phyloP scores from a whole-genome alignment of 768 basidiomycete species.

The Tricholoma matsutake region DNA sequence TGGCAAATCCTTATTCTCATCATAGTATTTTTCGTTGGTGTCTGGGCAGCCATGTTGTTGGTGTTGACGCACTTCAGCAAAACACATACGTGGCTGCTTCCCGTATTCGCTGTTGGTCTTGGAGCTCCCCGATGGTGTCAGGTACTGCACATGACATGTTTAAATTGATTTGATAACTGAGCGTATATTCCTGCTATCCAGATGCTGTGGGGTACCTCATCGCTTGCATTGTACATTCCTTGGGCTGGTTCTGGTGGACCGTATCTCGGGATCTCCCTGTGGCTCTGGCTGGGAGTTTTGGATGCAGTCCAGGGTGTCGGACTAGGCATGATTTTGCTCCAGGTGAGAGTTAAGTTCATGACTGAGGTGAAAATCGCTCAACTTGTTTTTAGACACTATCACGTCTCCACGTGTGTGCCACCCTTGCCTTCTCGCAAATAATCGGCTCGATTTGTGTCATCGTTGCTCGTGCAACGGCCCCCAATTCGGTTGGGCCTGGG shows the following conservation, averaged over 20 bases:
- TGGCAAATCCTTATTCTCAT: slow-evolving; percentile 83
- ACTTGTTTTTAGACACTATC: slow-evolving; percentile 63
- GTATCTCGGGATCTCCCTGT: slow-evolving; percentile 85
- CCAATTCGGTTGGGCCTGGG: slow-evolving; percentile 84
- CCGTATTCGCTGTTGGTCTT: slow-evolving; percentile 92
- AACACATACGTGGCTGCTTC: slow-evolving; percentile 92
- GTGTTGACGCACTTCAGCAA: slow-evolving; percentile 86
- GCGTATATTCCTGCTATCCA: slow-evolving; percentile 17
- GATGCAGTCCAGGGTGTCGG: slow-evolving; percentile 95
- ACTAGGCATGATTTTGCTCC: slow-evolving; percentile 85
- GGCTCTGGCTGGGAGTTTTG: slow-evolving; percentile 94
- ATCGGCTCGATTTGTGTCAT: slow-evolving; percentile 91
- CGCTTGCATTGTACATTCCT: slow-evolving; percentile 87
- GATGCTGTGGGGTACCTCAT: slow-evolving; percentile 96
- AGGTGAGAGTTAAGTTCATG: slow-evolving; percentile 40
- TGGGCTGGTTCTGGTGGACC: slow-evolving; percentile 88
- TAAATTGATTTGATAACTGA: background rate
- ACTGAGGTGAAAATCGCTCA: slow-evolving; percentile 15
- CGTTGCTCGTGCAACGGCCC: slow-evolving; percentile 88
- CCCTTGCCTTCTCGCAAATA: slow-evolving; percentile 85
- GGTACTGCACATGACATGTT: slow-evolving; percentile 33
- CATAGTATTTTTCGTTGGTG: slow-evolving; percentile 78
- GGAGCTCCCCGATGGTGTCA: slow-evolving; percentile 96
- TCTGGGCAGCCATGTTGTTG: slow-evolving; percentile 76
- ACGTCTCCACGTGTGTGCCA: slow-evolving; percentile 91